Conservation (phyloP, 2,329 filamentous ascomycete species). For the Ophiostoma pallidulum region DNA sequence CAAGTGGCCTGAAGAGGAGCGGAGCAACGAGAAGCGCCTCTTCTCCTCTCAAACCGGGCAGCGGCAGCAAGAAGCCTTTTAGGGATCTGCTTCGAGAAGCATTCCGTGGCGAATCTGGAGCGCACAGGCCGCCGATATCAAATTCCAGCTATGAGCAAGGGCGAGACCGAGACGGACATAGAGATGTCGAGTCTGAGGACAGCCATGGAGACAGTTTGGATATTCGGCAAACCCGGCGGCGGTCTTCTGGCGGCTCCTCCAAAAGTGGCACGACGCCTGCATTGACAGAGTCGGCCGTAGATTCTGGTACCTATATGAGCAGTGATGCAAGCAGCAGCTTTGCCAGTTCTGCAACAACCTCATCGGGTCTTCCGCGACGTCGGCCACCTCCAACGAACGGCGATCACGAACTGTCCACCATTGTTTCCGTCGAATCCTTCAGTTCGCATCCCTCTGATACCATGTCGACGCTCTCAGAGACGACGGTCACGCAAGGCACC, state of each 20-base stretch:
- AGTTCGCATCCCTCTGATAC: constrained; percentile 39
- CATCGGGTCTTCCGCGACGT: constrained; percentile 18
- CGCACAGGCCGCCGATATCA: constrained; percentile 34
- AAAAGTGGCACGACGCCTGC: constrained; percentile 18
- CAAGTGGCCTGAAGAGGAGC: constrained; percentile 41
- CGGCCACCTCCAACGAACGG: constrained; percentile 45
- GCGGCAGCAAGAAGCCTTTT: constrained; percentile 40
- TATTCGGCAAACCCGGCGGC: constrained; percentile 20
- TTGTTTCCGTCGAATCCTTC: constrained; percentile 42
- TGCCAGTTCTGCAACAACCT: constrained; percentile 11
- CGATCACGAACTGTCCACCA: constrained; percentile 47
- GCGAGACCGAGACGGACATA: constrained; percentile 14
- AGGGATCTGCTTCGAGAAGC: constrained; percentile 52
- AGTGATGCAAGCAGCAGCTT: constrained; percentile 16
- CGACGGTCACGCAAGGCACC: constrained; percentile 45
- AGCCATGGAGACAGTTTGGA: constrained; percentile 20
- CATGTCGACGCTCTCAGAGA: constrained; percentile 39
- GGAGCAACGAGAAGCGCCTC: constrained; percentile 43
- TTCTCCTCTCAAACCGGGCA: constrained; percentile 37
- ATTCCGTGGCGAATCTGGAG: constrained; percentile 51
- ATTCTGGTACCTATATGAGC: constrained; percentile 16
- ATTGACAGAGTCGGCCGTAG: constrained; percentile 24
- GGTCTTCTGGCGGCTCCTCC: constrained; percentile 24
- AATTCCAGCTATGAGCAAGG: constrained; percentile 34
- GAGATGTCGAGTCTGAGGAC: background rate